These are phyloP conservation scores for Umbelopsis sp. DNA, from an alignment of 371 early-diverging fungal species.

Conservation along the genomic window DNA sequence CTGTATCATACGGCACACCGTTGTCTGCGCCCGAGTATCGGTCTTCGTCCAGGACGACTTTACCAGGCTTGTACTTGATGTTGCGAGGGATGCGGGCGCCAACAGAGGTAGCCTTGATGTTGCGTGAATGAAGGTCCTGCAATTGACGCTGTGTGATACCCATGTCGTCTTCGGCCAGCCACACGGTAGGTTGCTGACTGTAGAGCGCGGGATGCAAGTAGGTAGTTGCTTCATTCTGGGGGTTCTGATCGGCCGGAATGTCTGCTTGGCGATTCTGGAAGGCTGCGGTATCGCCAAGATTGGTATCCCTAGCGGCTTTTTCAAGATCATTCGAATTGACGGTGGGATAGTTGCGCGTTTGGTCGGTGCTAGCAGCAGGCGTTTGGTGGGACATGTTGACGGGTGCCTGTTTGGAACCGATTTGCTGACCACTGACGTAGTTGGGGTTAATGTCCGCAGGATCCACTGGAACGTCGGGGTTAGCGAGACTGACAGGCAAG, in stretches of 20 bases:
- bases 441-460: not conserved
- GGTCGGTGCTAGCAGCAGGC: not conserved
- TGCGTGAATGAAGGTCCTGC: slow-evolving; percentile 21
- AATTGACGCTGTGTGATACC: slow-evolving; percentile 31
- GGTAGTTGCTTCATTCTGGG: slow-evolving; percentile 23
- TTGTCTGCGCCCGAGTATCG: slow-evolving; percentile 22
- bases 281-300: not conserved
- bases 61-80: slow-evolving; percentile 28
- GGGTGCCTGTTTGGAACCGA: too few relatives aligned
- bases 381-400: not conserved
- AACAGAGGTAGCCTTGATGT: slow-evolving; percentile 25
- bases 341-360: not conserved
- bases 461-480: slow-evolving; percentile 2
- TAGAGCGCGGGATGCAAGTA: slow-evolving; percentile 36
- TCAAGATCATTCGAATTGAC: slow-evolving; percentile 7
- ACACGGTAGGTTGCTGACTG: slow-evolving; percentile 28
- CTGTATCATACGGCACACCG: slow-evolving; percentile 24
- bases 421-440: not conserved
- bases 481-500: slow-evolving; percentile 49
- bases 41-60: slow-evolving; percentile 33
- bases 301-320: slow-evolving; percentile 24
- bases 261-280: not conserved
- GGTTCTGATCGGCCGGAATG: slow-evolving; percentile 3
- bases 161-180: slow-evolving; percentile 40
- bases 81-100: slow-evolving; percentile 29